Percentiles rank a stretch among this genome's conserved stretches.
phyloP scores from a whole-genome alignment of 2,329 filamentous ascomycete species.

The Calonectria pteridis region DNA sequence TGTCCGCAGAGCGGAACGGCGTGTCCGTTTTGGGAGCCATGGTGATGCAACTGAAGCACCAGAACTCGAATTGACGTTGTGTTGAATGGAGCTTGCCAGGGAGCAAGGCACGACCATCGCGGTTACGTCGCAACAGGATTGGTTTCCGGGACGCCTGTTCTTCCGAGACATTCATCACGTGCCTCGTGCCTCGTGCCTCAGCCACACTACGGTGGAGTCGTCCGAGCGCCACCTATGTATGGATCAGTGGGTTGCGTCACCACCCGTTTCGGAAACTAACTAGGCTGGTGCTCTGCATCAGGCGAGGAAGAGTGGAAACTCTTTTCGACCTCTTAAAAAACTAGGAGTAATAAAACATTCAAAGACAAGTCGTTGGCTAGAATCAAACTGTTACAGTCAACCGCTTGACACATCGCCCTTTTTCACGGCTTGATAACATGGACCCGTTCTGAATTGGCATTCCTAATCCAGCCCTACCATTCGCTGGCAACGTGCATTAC shows the following conservation, averaged over 20 bases:
- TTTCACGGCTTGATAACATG: background rate
- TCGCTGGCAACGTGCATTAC: background rate
- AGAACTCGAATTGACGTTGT: conserved; percentile 45
- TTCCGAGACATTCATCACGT: conserved; percentile 46
- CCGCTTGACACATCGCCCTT: conserved; percentile 11
- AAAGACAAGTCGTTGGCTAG: conserved; percentile 6
- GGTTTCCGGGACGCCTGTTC: conserved; percentile 39
- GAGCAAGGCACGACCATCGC: conserved; percentile 43
- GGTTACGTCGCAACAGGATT: conserved; percentile 43
- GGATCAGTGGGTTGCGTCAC: background rate
- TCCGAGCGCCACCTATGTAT: background rate
- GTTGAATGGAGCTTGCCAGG: conserved; percentile 46
- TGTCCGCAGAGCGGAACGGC: conserved; percentile 99
- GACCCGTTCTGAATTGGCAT: background rate
- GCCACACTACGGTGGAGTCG: conserved; percentile 13
- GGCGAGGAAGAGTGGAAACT: background rate
- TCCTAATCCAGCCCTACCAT: background rate
- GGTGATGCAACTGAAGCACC: conserved; percentile 48
- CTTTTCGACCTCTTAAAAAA: conserved; percentile 8
- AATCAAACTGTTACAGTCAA: conserved; percentile 4
- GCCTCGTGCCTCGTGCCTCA: conserved; percentile 36
- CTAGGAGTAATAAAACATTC: conserved; percentile 11
- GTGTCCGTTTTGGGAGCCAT: conserved; percentile 84
- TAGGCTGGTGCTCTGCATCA: background rate
- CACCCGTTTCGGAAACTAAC: background rate